Base-by-base conservation (phyloP, 441 rosid genomes). In the Monsonia emarginata region DNA sequence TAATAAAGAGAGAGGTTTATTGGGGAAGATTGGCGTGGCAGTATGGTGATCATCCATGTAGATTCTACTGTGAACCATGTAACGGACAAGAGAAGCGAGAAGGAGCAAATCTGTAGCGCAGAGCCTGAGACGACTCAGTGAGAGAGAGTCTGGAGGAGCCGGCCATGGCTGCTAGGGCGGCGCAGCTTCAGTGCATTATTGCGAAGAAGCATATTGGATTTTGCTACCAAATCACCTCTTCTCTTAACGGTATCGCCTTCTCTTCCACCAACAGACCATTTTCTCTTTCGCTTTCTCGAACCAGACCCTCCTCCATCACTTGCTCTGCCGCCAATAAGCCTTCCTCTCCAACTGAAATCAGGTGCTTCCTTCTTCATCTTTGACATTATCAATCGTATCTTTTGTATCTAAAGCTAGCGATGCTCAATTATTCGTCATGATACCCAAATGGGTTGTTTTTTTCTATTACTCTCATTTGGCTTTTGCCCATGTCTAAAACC, bases 311-410 rank as follows among this genome's bases (percentile, higher is more conserved):
- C 54, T 67, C 61, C 57, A 66, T 76, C 10, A 71, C 74, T 11
- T 84, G 90, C 66, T 85, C 78, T 57, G 86, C 87, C 32, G 66
- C 86, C 22, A 80, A 85, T 64, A 82, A 81, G 62, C 83, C 91
- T 19, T 80, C 88, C 57, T 65, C 88, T 42, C 66, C 88, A 22
- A 69, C 86, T 48, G 85, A 88, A 54, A 67, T 76, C 50, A 88
- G 90, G 91, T 84, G 74, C 19, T 52, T 31, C 21, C 50, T 9
- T n/a, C n/a, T n/a, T n/a, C n/a, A n/a, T n/a, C n/a, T n/a, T n/a
- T n/a, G 21, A 42, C 22, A 16, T 28, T 65, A 25, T 52, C 56
- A 4, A 3, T 10, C 26, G 6, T 36, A 30, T 57, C 50, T 40
- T 22, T 9, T 68, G 25, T 32, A 1, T 1, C 38, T 63, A 21